These are phyloP conservation scores for Aspergillus chevalieri DNA, from an alignment of 2,329 filamentous ascomycete species.

Conservation along the genomic window DNA sequence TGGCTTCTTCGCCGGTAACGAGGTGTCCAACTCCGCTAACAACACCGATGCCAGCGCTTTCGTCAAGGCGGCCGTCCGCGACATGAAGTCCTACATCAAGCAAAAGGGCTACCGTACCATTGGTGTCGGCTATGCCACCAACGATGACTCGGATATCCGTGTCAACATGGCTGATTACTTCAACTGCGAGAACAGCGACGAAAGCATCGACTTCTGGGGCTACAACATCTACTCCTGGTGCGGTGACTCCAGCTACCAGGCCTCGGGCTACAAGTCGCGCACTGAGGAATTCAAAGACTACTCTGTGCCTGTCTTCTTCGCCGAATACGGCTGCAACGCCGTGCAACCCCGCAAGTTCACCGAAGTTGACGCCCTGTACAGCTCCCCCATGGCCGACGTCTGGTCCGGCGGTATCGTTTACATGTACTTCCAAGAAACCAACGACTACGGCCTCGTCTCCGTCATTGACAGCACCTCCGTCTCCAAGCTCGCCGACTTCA, in stretches of 20 bases:
- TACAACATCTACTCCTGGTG: constrained; percentile 99
- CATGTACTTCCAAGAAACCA: constrained; percentile 88
- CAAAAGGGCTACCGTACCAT: constrained; percentile 65
- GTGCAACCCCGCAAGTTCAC: constrained; percentile 66
- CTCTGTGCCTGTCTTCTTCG: constrained; percentile 90
- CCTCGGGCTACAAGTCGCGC: constrained; percentile 72
- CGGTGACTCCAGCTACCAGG: constrained; percentile 66
- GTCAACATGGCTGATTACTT: constrained; percentile 80
- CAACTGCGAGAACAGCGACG: constrained; percentile 65
- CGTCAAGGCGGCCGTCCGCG: constrained; percentile 92
- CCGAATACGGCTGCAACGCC: constrained; percentile 91
- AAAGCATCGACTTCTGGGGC: constrained; percentile 87
- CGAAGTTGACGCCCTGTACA: constrained; percentile 76
- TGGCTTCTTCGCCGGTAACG: constrained; percentile 96
- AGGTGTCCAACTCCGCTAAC: constrained; percentile 78
- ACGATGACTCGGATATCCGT: constrained; percentile 81
- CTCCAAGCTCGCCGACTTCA: constrained; percentile 66
- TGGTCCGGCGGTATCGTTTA: constrained; percentile 96
- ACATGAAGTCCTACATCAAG: constrained; percentile 88
- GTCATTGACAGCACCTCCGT: constrained; percentile 57
- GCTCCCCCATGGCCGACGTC: constrained; percentile 68
- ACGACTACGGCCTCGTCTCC: constrained; percentile 52
- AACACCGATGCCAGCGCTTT: constrained; percentile 85
- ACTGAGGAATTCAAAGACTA: constrained; percentile 80
- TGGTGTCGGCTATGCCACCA: constrained; percentile 89